Evolutionary conservation across 2,329 filamentous ascomycete genomes (phyloP), one percentile per base, ranked within the genome.

Genomic region (Raffaelea ambrosiae): DNA sequence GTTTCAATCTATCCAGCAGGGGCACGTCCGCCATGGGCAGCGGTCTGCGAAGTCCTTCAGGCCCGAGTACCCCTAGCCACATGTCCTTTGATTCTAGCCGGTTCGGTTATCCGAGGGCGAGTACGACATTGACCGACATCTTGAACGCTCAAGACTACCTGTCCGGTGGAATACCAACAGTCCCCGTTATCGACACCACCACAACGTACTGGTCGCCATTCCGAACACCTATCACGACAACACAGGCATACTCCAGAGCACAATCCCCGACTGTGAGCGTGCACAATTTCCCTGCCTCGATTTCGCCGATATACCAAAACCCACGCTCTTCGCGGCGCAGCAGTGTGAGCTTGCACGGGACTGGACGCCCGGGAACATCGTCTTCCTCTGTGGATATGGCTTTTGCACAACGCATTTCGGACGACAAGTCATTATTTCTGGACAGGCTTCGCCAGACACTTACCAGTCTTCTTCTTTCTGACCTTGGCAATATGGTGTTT

Each of bases 161-260:
- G 65, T 50, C 50, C 0, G 75, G 86, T 51, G 74, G 86, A 50
- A 61, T 77, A 57, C 73, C 83, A 18, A 83, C 84, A 0, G 74
- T 84, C 0, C 70, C 86, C 40, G 82, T 84, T 0, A 83, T 84
- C 50, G 88, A 93, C 57, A 84, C 87, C 0, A 76, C 77, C 21
- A 81, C 81, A 16, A 93, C 88, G 0, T 94, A 91, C 61, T 96
- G 89, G 88, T 95, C 90, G 3, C 87, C 87, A 0, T 89, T 91
- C 56, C 84, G 87, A 51, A 81, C 0, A 73, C 78, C 0, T 76
- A 83, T 51, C 81, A 84, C 2, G 77, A 81, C 0, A 62, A 83
- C 67, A 61, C 87, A 61, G 67, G 74, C 63, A 62, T 75, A 5
- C 0, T 77, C 79, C 1, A 68, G 77, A 47, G 72, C 73, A 1